A percentile compares a stretch with the other conserved stretches of the same genome.
Conservation (phyloP, 345 rosid species). For the Brassica incana region DNA sequence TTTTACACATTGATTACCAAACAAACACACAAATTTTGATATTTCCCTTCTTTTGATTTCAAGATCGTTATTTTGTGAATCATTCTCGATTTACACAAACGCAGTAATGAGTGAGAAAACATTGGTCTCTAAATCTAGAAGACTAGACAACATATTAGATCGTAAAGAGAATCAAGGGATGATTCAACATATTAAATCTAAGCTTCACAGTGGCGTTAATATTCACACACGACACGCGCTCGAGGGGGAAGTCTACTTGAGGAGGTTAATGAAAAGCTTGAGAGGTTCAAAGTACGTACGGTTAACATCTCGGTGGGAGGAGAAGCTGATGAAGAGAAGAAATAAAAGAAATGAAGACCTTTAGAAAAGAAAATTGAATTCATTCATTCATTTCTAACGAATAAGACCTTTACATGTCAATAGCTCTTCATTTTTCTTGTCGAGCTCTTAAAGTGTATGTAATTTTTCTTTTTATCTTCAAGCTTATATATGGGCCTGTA, state of each 20-base stretch:
- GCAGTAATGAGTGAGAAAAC: neutral
- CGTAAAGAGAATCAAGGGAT: slow-evolving; percentile 5
- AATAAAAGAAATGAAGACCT: neutral
- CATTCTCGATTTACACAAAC: neutral
- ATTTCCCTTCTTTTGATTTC: slow-evolving; percentile 2
- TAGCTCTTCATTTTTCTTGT: neutral
- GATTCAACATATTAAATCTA: neutral
- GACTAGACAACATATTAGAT: neutral
- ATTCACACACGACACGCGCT: slow-evolving; percentile 11
- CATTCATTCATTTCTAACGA: slow-evolving; percentile 10
- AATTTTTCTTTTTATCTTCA: neutral
- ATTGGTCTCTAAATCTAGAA: neutral
- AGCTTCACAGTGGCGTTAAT: neutral
- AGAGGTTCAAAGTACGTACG: slow-evolving; percentile 43
- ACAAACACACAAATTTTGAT: neutral
- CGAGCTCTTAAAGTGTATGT: neutral
- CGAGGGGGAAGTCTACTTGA: slow-evolving; percentile 33
- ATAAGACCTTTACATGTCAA: neutral
- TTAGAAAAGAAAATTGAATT: neutral
- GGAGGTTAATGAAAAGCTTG: slow-evolving; percentile 25
- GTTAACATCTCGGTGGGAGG: slow-evolving; percentile 35
- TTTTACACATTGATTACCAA: neutral
- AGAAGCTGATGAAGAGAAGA: slow-evolving; percentile 24
- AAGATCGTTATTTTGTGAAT: slow-evolving; percentile 2
- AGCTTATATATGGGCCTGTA: neutral